Evolutionary conservation across 2,329 filamentous ascomycete species (phyloP).

Genomic region (Epichloe hybrida): DNA sequence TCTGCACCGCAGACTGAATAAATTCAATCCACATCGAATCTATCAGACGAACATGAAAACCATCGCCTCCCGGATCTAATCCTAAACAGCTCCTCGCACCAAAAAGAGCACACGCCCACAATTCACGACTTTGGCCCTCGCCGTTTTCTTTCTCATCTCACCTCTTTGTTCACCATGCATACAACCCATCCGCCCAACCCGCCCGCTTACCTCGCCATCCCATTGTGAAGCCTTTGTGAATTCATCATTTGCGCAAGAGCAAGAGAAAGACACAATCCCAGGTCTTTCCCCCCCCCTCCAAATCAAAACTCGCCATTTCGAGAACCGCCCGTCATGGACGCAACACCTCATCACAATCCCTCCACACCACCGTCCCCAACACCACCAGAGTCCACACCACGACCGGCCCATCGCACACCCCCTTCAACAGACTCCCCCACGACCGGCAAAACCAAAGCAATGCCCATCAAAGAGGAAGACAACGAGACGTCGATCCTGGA

Average conservation of each 20-base stretch:
- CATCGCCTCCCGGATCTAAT: background rate
- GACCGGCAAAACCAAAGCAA: background rate
- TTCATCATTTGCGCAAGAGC: background rate
- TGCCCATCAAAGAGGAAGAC: slow-evolving; percentile 2
- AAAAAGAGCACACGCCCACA: background rate
- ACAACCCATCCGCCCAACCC: background rate
- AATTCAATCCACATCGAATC: too few relatives aligned
- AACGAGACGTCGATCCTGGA: background rate
- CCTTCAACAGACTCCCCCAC: background rate
- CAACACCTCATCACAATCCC: background rate
- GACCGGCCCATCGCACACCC: background rate
- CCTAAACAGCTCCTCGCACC: background rate
- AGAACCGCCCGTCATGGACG: background rate
- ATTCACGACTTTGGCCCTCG: background rate
- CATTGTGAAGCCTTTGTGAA: background rate
- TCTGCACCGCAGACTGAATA: too few relatives aligned
- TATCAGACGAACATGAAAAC: background rate
- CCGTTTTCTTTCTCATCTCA: background rate
- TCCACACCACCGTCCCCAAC: background rate
- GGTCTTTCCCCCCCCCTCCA: rapidly evolving
- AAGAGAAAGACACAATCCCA: background rate
- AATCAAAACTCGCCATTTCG: background rate
- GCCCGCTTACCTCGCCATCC: background rate
- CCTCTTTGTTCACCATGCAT: background rate
- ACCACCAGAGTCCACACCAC: background rate